A percentile compares a stretch with the other conserved stretches of the same genome.
phyloP scores from a whole-genome alignment of 106 monocot genomes.

The Agapanthus africanus region DNA sequence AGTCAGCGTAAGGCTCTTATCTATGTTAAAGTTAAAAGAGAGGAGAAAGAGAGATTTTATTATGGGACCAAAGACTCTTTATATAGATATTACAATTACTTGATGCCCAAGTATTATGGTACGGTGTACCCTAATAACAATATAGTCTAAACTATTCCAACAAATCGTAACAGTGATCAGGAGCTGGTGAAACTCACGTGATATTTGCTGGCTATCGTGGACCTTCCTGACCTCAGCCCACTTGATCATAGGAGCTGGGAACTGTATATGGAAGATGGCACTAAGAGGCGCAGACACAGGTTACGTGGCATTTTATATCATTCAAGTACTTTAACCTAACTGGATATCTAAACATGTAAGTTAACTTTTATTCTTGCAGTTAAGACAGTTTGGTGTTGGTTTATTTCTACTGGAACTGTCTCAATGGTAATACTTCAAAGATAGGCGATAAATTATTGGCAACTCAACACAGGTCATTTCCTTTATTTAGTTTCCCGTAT shows the following conservation, averaged over 20 bases:
- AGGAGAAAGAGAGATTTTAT: too few species aligned
- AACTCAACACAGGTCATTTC: constrained; percentile 3
- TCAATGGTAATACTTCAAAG: not conserved
- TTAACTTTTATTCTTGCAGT: constrained; percentile 1
- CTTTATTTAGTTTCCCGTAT: constrained; percentile 9
- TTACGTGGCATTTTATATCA: constrained; percentile 1
- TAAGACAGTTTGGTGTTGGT: constrained; percentile 1
- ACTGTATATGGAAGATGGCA: constrained; percentile 41
- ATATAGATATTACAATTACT: too few species aligned
- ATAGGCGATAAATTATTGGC: constrained; percentile 1
- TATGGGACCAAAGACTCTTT: too few species aligned
- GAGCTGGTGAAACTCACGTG: constrained; percentile 79
- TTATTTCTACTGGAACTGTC: not conserved
- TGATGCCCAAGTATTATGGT: too few species aligned
- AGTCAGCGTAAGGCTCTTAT: too few species aligned
- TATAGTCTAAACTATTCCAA: too few species aligned
- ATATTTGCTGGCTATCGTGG: constrained; percentile 81
- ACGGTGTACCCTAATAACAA: too few species aligned
- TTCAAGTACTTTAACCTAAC: not conserved
- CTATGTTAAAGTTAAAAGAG: too few species aligned
- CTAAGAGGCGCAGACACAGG: constrained; percentile 70
- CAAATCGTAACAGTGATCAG: constrained; percentile 63
- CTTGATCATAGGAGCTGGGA: constrained; percentile 89
- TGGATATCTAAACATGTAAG: not conserved
- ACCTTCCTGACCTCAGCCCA: constrained; percentile 65